A percentile compares a stretch with the other conserved stretches of the same genome.
phyloP scores from a whole-genome alignment of 768 basidiomycete species.

The Mycena maculata region DNA sequence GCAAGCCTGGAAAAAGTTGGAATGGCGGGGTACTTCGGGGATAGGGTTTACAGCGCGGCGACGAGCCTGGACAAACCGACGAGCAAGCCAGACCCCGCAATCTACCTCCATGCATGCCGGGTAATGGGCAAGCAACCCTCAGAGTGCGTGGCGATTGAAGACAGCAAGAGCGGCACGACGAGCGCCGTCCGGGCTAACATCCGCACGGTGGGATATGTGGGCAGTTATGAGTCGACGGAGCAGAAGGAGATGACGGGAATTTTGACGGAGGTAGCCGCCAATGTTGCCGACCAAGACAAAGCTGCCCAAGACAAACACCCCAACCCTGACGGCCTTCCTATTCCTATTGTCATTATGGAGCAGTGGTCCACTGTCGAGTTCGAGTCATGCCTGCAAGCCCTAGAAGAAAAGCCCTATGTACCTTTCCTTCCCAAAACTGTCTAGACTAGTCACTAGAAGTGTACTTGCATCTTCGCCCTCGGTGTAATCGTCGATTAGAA shows the following conservation, averaged over 20 bases:
- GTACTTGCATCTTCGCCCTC: too few species aligned
- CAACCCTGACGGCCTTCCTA: too few species aligned
- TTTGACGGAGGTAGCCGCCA: conserved; percentile 33
- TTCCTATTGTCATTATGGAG: too few species aligned
- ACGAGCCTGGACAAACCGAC: conserved; percentile 39
- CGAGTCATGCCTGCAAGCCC: too few species aligned
- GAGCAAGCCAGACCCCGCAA: conserved; percentile 42
- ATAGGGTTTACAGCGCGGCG: conserved; percentile 39
- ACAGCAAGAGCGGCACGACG: conserved; percentile 38
- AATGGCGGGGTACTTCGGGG: conserved; percentile 34
- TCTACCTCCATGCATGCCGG: conserved; percentile 40
- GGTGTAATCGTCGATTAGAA: too few species aligned
- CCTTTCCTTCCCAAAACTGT: too few species aligned
- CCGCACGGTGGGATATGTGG: conserved; percentile 37
- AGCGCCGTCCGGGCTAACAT: conserved; percentile 39
- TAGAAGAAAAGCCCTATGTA: too few species aligned
- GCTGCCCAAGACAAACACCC: too few species aligned
- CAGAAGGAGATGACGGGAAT: conserved; percentile 36
- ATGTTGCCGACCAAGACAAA: too few species aligned
- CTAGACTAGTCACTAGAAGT: too few species aligned
- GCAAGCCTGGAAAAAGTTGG: conserved; percentile 39
- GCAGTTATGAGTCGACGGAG: conserved; percentile 37
- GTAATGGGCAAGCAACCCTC: conserved; percentile 33
- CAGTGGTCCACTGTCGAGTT: too few species aligned
- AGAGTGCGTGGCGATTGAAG: conserved; percentile 40